Conservation (phyloP, 2,329 filamentous ascomycete genomes). For the Penicillium sp. region DNA sequence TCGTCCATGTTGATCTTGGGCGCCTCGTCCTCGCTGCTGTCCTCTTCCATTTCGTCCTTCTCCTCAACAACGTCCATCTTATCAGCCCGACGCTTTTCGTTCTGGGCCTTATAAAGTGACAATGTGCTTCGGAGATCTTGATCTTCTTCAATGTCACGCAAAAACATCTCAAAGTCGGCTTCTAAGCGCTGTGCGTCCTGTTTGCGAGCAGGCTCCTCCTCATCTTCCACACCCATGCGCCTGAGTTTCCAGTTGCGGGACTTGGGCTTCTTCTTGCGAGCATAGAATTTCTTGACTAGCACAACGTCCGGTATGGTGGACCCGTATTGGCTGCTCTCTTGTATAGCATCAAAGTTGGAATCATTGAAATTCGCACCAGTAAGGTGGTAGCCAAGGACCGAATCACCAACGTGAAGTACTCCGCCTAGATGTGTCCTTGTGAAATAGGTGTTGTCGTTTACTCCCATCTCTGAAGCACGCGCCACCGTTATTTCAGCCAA, state of each 20-base stretch:
- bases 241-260: constrained; percentile 89
- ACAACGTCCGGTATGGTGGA: constrained; percentile 85
- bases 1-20: constrained; percentile 75
- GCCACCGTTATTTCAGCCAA: constrained; percentile 87
- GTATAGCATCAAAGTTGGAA: constrained; percentile 74
- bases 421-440: constrained; percentile 84
- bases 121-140: constrained; percentile 78
- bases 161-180: constrained; percentile 93
- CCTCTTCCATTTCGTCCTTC: constrained; percentile 52
- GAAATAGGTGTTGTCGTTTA: constrained; percentile 84
- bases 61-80: constrained; percentile 46
- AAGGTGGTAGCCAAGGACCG: constrained; percentile 89
- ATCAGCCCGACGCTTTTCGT: constrained; percentile 41
- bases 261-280: constrained; percentile 76
- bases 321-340: constrained; percentile 70
- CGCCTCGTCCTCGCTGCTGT: constrained; percentile 61
- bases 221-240: constrained; percentile 85
- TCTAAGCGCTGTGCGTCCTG: constrained; percentile 84
- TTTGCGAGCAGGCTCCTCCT: constrained; percentile 50
- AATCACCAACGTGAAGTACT: constrained; percentile 83
- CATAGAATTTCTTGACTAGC: constrained; percentile 95
- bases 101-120: constrained; percentile 73
- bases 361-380: constrained; percentile 92
- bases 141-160: constrained; percentile 95
- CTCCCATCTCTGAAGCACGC: constrained; percentile 77